These are phyloP conservation scores for Ogataea thermomethanolica DNA, from an alignment of 805 yeast genomes.

Conservation along the genomic window DNA sequence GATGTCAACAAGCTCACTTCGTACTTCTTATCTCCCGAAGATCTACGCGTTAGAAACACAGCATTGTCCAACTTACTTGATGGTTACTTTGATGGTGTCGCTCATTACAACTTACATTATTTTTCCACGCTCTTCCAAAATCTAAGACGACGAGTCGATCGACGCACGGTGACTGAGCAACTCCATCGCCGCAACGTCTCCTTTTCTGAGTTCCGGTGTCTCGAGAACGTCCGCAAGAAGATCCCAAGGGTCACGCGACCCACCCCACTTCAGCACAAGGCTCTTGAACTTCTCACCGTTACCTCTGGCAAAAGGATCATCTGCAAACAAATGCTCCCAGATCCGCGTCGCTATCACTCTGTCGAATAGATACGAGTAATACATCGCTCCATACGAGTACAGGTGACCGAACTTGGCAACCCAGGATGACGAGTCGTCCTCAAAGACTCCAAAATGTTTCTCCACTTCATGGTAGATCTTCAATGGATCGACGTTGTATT, in stretches of 20 bases:
- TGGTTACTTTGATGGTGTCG: slow-evolving; percentile 26
- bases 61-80: slow-evolving; percentile 26
- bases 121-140: slow-evolving; percentile 8
- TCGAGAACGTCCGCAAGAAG: slow-evolving; percentile 79
- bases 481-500: slow-evolving; percentile 51
- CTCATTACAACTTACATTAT: slow-evolving; percentile 7
- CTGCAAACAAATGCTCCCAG: slow-evolving; percentile 69
- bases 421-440: slow-evolving; percentile 76
- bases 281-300: slow-evolving; percentile 76
- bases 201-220: slow-evolving; percentile 53
- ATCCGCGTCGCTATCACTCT: slow-evolving; percentile 86
- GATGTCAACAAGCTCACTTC: slow-evolving; percentile 53
- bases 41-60: slow-evolving; percentile 18
- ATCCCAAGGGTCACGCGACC: slow-evolving; percentile 84
- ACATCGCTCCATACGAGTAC: slow-evolving; percentile 90
- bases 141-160: slow-evolving; percentile 8
- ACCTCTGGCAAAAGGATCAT: slow-evolving; percentile 63
- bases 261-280: slow-evolving; percentile 87
- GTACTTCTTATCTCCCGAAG: slow-evolving; percentile 77
- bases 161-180: slow-evolving; percentile 35
- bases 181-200: slow-evolving; percentile 71
- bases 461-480: slow-evolving; percentile 66
- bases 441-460: slow-evolving; percentile 52
- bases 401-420: slow-evolving; percentile 93
- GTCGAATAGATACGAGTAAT: slow-evolving; percentile 88